Conservation (phyloP, 2,329 filamentous ascomycete species). For the Zymoseptoria pseudotritici region DNA sequence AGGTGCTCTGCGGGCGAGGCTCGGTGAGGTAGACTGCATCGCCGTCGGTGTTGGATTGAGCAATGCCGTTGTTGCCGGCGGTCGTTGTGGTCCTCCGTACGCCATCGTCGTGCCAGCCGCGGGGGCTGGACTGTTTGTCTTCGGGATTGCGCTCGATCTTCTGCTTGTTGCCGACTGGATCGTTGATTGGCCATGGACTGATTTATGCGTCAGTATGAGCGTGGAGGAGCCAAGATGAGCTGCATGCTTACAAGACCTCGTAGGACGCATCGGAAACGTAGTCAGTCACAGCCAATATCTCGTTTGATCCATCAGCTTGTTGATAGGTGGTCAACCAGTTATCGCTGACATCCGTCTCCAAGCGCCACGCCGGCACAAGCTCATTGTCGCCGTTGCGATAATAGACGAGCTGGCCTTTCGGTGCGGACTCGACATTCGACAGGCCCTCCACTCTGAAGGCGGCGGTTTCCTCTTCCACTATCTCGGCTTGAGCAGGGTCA, state of each 20-base stretch:
- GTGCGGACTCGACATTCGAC: constrained; percentile 44
- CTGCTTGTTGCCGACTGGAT: constrained; percentile 46
- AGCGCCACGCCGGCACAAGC: constrained; percentile 48
- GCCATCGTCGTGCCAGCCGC: constrained; percentile 49
- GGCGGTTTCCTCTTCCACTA: constrained; percentile 27
- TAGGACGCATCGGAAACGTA: constrained; percentile 51
- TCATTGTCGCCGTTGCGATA: constrained; percentile 42
- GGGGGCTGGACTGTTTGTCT: constrained; percentile 41
- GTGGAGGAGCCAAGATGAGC: neutral
- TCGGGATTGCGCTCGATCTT: constrained; percentile 43
- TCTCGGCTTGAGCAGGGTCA: constrained; percentile 32
- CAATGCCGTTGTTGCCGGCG: constrained; percentile 53
- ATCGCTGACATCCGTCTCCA: constrained; percentile 50
- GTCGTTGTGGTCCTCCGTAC: constrained; percentile 44
- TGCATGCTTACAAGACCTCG: constrained; percentile 40
- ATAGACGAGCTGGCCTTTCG: constrained; percentile 51
- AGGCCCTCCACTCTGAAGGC: constrained; percentile 43
- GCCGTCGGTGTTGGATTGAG: constrained; percentile 46
- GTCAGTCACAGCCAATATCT: constrained; percentile 49
- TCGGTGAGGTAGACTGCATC: constrained; percentile 41
- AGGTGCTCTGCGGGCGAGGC: constrained; percentile 42
- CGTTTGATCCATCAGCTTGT: constrained; percentile 41
- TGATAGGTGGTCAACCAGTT: constrained; percentile 56
- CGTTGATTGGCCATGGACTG: constrained; percentile 46
- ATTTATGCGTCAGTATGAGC: neutral